Evolutionary conservation across 345 rosid species (phyloP).

Genomic region (Lepidium didymum): DNA sequence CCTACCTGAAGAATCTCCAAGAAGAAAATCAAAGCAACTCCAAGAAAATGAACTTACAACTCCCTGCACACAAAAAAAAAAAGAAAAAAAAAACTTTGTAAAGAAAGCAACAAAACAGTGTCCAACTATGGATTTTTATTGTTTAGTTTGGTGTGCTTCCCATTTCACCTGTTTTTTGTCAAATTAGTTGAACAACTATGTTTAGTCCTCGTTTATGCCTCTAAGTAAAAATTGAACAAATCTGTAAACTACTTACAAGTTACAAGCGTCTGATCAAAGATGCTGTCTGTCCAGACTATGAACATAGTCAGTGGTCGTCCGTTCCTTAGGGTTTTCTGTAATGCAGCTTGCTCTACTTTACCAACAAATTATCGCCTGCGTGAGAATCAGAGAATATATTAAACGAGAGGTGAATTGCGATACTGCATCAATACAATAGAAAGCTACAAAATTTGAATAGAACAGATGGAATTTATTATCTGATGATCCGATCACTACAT

Average conservation of each 20-base stretch:
- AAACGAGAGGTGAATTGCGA: not conserved
- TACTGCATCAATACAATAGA: not conserved
- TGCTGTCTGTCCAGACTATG: too few species aligned
- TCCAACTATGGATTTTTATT: not conserved
- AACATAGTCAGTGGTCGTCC: too few species aligned
- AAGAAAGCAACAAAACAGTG: not conserved
- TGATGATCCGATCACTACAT: not conserved
- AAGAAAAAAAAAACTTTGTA: too few species aligned
- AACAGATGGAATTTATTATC: not conserved
- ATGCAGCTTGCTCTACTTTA: too few species aligned
- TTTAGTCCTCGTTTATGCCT: too few species aligned
- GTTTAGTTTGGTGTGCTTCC: too few species aligned
- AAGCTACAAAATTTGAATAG: not conserved
- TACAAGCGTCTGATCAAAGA: too few species aligned
- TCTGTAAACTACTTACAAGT: too few species aligned
- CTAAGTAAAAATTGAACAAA: too few species aligned
- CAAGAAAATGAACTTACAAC: not conserved
- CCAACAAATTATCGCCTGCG: not conserved
- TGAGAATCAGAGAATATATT: not conserved
- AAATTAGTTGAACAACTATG: too few species aligned
- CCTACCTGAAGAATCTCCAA: not conserved
- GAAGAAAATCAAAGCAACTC: not conserved
- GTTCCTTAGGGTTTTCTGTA: too few species aligned
- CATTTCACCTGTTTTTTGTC: too few species aligned
- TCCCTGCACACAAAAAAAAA: not conserved